Evolutionary conservation across 768 basidiomycete species (phyloP).

Genomic region (Lyophyllum decastes): DNA sequence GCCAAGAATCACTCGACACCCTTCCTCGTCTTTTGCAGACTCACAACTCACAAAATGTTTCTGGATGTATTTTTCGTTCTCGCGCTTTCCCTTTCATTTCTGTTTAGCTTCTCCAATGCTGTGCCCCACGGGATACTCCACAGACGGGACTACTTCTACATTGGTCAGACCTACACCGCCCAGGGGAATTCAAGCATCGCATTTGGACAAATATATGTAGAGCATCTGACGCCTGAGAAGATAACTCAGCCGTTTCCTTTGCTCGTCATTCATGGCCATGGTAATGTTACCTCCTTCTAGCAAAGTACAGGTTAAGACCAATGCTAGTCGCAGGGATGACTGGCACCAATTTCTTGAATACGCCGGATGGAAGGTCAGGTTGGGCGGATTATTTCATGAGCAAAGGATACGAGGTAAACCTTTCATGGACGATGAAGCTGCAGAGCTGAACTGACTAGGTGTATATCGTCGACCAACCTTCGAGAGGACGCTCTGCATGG

Average conservation of each 20-base stretch:
- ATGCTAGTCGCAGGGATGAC: slow-evolving; percentile 42
- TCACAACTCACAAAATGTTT: neutral
- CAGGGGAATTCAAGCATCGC: slow-evolving; percentile 37
- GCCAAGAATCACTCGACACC: neutral
- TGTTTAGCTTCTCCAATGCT: neutral
- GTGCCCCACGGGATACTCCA: slow-evolving; percentile 35
- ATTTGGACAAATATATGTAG: slow-evolving; percentile 53
- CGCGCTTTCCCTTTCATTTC: neutral
- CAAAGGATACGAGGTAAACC: slow-evolving; percentile 49
- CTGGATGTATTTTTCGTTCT: neutral
- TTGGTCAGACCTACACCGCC: slow-evolving; percentile 41
- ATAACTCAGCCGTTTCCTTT: slow-evolving; percentile 42
- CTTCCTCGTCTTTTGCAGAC: neutral
- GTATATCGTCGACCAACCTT: slow-evolving; percentile 47
- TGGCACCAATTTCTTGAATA: slow-evolving; percentile 52
- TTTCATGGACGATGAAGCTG: neutral
- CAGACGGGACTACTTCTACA: slow-evolving; percentile 48
- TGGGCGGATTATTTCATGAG: slow-evolving; percentile 59
- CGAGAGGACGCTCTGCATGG: slow-evolving; percentile 47
- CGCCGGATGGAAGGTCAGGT: slow-evolving; percentile 53
- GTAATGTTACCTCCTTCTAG: slow-evolving; percentile 15
- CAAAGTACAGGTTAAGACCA: neutral
- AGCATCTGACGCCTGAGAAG: slow-evolving; percentile 43
- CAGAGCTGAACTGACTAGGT: slow-evolving; percentile 25
- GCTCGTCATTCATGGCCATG: slow-evolving; percentile 50